phyloP scores from a whole-genome alignment of 495 filamentous ascomycete genomes.

The Saxophila tyrrhenica region DNA sequence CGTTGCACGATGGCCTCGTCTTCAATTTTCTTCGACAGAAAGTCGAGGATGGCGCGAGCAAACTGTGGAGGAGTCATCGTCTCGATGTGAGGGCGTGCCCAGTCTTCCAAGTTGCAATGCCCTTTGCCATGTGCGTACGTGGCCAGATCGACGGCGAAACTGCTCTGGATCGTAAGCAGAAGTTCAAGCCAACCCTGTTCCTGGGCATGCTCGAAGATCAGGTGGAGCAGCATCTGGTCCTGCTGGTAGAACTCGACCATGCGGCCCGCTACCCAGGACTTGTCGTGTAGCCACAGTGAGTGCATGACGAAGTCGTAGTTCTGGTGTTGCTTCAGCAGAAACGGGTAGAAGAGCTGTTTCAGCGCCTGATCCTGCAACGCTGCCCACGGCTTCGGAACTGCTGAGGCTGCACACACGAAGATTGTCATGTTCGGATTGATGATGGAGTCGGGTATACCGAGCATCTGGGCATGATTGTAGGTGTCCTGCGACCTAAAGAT shows the following conservation, averaged over 20 bases:
- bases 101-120: conserved; percentile 66
- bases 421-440: conserved; percentile 59
- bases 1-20: conserved; percentile 63
- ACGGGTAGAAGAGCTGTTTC: conserved; percentile 48
- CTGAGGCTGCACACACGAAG: conserved; percentile 69
- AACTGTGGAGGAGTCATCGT: conserved; percentile 48
- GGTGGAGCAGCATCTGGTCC: conserved; percentile 61
- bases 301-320: conserved; percentile 77
- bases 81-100: conserved; percentile 54
- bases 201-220: conserved; percentile 71
- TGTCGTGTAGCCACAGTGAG: conserved; percentile 79
- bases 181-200: conserved; percentile 74
- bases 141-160: conserved; percentile 79
- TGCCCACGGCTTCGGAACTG: conserved; percentile 54
- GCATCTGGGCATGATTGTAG: conserved; percentile 30
- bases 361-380: conserved; percentile 51
- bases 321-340: conserved; percentile 50
- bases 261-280: conserved; percentile 64
- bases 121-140: conserved; percentile 77
- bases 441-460: conserved; percentile 46
- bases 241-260: conserved; percentile 68
- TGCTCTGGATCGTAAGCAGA: conserved; percentile 59
- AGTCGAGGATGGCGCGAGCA: conserved; percentile 53
- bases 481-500: conserved; percentile 37
- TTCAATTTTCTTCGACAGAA: conserved; percentile 70